These are phyloP conservation scores for Epichloe sibirici DNA, from an alignment of 2,329 filamentous ascomycete genomes.

Conservation along the genomic window DNA sequence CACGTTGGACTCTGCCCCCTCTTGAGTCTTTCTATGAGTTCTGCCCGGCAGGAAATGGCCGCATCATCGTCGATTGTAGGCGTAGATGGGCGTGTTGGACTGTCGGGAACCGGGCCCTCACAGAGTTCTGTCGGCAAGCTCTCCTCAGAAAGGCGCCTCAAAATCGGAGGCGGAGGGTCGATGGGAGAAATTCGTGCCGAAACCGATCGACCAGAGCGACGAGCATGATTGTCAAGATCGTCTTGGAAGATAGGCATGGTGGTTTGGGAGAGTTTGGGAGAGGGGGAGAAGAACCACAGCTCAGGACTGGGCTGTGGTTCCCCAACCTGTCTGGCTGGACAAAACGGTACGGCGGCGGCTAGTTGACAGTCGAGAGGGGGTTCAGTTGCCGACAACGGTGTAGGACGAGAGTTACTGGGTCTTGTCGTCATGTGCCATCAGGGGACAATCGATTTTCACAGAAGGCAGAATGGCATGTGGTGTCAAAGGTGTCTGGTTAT, in stretches of 20 bases:
- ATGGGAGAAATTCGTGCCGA: slow-evolving; percentile 10
- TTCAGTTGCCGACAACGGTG: background rate
- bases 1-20: slow-evolving; percentile 64
- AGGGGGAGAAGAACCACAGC: slow-evolving; percentile 21
- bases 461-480: background rate
- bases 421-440: background rate
- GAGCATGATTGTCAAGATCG: slow-evolving; percentile 28
- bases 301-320: slow-evolving; percentile 13
- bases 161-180: slow-evolving; percentile 8
- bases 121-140: slow-evolving; percentile 49
- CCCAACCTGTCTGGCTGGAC: slow-evolving; percentile 5
- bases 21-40: slow-evolving; percentile 78
- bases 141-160: slow-evolving; percentile 39
- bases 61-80: slow-evolving; percentile 14
- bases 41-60: slow-evolving; percentile 50
- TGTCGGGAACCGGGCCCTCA: slow-evolving; percentile 41
- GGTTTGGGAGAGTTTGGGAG: slow-evolving; percentile 11
- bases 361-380: background rate
- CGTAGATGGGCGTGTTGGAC: slow-evolving; percentile 17
- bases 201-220: slow-evolving; percentile 13
- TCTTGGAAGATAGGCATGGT: slow-evolving; percentile 48
- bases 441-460: background rate
- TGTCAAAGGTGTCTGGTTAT: background rate
- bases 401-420: background rate
- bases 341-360: slow-evolving; percentile 1